Evolutionary conservation across 2,329 filamentous ascomycete genomes (phyloP).

Genomic region (Aspergillus sp.): DNA sequence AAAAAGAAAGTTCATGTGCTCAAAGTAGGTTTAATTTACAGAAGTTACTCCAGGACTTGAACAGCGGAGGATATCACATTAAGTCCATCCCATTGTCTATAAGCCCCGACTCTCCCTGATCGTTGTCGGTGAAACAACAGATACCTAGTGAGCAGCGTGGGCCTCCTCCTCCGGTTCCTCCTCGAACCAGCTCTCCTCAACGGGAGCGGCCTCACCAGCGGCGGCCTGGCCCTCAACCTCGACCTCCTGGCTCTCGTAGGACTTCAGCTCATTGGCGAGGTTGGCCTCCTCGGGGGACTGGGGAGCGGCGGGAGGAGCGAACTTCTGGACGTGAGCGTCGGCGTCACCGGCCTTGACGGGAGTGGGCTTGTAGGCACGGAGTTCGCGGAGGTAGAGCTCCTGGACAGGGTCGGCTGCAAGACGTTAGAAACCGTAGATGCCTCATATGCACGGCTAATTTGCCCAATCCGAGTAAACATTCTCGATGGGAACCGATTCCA

Average conservation of each 20-base stretch:
- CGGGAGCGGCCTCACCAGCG: slow-evolving; percentile 61
- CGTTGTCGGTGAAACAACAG: slow-evolving; percentile 27
- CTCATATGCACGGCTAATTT: slow-evolving; percentile 6
- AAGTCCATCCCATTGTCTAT: slow-evolving; percentile 29
- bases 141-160: slow-evolving; percentile 46
- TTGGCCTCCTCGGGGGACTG: slow-evolving; percentile 90
- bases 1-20: slow-evolving; percentile 26
- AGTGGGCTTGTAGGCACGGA: slow-evolving; percentile 90
- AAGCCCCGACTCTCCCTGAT: slow-evolving; percentile 31
- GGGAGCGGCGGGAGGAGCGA: slow-evolving; percentile 76
- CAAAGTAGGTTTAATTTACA: slow-evolving; percentile 34
- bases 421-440: slow-evolving; percentile 22
- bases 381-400: slow-evolving; percentile 94
- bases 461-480: not conserved
- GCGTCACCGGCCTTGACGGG: slow-evolving; percentile 82
- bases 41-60: slow-evolving; percentile 22
- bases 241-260: slow-evolving; percentile 91
- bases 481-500: slow-evolving; percentile 25
- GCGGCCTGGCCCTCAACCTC: slow-evolving; percentile 87
- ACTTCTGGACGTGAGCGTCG: slow-evolving; percentile 88
- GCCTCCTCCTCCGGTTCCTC: slow-evolving; percentile 61
- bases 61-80: slow-evolving; percentile 21
- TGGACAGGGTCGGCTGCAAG: slow-evolving; percentile 88
- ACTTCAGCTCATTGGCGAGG: slow-evolving; percentile 85
- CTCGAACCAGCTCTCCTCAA: slow-evolving; percentile 78